phyloP scores from a whole-genome alignment of 2,329 filamentous ascomycete genomes.

The Niveomyces coronatus region DNA sequence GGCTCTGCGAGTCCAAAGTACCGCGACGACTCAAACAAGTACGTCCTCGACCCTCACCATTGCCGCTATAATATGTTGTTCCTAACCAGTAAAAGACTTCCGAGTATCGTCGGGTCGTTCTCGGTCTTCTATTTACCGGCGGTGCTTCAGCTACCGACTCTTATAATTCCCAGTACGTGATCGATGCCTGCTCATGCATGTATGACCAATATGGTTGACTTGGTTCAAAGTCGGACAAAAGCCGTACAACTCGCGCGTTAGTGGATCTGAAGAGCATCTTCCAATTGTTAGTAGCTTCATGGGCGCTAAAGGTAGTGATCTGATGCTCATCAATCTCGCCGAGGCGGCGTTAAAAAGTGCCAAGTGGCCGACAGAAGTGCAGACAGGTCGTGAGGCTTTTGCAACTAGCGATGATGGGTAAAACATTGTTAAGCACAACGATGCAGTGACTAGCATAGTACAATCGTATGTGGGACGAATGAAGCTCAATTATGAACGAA shows the following conservation, averaged over 20 bases:
- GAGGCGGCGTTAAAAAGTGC: slow-evolving; percentile 8
- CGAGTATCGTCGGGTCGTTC: slow-evolving; percentile 3
- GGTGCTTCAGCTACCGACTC: slow-evolving; percentile 3
- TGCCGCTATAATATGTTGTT: slow-evolving; percentile 1
- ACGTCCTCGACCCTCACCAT: neutral
- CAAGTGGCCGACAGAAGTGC: slow-evolving; percentile 8
- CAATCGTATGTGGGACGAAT: neutral
- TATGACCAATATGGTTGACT: neutral
- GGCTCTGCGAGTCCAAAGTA: slow-evolving; percentile 5
- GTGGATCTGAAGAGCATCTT: slow-evolving; percentile 5
- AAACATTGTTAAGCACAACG: neutral
- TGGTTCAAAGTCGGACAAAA: slow-evolving; percentile 8
- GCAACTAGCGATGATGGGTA: slow-evolving; percentile 3
- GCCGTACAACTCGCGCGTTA: slow-evolving; percentile 9
- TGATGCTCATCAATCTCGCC: slow-evolving; percentile 10
- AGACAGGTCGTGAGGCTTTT: slow-evolving; percentile 8
- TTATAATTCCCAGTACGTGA: slow-evolving; percentile 4
- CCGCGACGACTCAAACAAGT: slow-evolving; percentile 3
- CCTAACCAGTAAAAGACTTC: slow-evolving; percentile 5
- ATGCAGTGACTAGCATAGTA: neutral
- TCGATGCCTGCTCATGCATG: neutral
- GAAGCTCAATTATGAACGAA: neutral
- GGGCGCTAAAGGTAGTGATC: slow-evolving; percentile 8
- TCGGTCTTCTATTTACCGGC: slow-evolving; percentile 5
- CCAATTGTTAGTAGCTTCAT: slow-evolving; percentile 9